Conservation (phyloP, 208 protist genomes). For the Leishmania gerbilli region DNA sequence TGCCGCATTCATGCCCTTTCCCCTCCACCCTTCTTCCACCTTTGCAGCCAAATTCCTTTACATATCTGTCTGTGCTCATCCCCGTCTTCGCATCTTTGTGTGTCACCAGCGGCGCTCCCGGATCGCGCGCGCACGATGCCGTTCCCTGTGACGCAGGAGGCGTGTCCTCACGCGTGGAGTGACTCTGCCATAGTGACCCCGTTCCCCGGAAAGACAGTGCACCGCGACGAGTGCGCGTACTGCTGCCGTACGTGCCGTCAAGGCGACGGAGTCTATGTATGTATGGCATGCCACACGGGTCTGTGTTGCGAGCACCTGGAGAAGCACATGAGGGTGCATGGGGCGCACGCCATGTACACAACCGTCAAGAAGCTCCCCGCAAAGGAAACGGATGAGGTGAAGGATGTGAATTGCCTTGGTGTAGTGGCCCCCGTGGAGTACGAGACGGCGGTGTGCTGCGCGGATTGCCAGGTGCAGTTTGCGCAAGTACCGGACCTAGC, state of each 20-base stretch:
- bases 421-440: constrained; percentile 70
- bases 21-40: not conserved
- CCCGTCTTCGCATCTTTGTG: constrained; percentile 22
- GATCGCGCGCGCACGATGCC: constrained; percentile 21
- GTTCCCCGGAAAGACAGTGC: constrained; percentile 40
- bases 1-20: not conserved
- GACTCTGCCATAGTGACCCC: constrained; percentile 52
- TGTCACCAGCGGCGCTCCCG: not conserved
- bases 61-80: constrained; percentile 9
- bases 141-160: constrained; percentile 54
- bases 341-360: constrained; percentile 73
- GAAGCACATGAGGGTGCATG: constrained; percentile 60
- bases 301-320: constrained; percentile 75
- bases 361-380: constrained; percentile 67
- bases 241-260: constrained; percentile 75
- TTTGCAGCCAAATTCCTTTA: not conserved
- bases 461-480: constrained; percentile 47
- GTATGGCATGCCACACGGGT: constrained; percentile 80
- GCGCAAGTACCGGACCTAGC: constrained; percentile 48
- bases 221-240: constrained; percentile 90
- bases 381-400: constrained; percentile 38
- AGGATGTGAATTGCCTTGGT: constrained; percentile 70
- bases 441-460: constrained; percentile 70
- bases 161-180: constrained; percentile 83
- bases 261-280: constrained; percentile 74